Base-by-base conservation (phyloP, 768 basidiomycete genomes). In the Fomitopsis pulvina region DNA sequence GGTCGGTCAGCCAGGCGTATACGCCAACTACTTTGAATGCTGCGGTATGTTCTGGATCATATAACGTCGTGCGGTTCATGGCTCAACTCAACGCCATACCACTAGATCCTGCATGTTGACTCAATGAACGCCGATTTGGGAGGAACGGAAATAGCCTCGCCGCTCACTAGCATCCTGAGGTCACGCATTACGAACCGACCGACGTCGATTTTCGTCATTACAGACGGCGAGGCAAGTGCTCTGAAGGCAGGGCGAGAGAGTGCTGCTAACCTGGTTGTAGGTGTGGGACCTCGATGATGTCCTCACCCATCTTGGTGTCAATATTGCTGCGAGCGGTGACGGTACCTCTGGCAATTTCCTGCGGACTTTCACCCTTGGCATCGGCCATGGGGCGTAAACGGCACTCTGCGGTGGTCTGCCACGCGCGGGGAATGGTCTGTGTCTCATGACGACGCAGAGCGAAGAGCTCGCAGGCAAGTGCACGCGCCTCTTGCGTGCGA, bases 311-410 rank as follows among this genome's bases (percentile, higher is more conserved):
- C 54, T 69, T 10, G 44, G 63, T 2, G 45, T 52, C 1, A 37
- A 14, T 14, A 18, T 37, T 37, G 14, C 34, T 16, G 73, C 71
- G 16, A 68, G 79, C 6, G 48, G 24, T 2, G 47, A 46, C n/a
- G 62, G 73, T 24, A 42, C 61, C 1, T 30, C 54, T 0, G 38
- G 59, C 5, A 66, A 68, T 0, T 68, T 68, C 7, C 51, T 78
- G 2, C 77, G 80, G 7, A 67, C 83, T 3, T 85, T 81, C 51
- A 69, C 73, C 8, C 71, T 85, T 1, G 82, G 82, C 1, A 80
- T 85, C 12, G 83, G 83, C 11, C 44, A 65, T 21, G 55, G 53
- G 0, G 72, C 75, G 2, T 81, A 80, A 2, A 76, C 69, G 3
- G 75, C 69, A 0, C 68, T 77, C 55, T 79, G 78, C 55, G 71